These are phyloP conservation scores for Carex scoparia DNA, from an alignment of 176 grass and related monocot species.

Conservation along the genomic window DNA sequence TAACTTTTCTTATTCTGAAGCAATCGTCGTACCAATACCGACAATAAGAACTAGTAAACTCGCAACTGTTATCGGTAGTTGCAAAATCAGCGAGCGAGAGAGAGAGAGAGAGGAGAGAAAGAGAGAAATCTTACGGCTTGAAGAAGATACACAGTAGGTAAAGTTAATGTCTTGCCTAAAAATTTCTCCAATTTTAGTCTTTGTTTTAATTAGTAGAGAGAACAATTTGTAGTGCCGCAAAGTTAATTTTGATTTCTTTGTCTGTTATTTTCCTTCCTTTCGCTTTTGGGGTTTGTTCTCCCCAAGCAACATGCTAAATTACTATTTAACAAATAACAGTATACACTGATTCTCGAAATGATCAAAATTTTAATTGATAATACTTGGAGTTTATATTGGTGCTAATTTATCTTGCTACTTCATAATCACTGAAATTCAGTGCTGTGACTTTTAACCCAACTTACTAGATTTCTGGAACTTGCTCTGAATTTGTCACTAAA, in stretches of 20 bases:
- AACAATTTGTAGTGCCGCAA: not conserved
- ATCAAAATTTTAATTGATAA: not conserved
- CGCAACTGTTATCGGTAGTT: not conserved
- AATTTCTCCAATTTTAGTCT: not conserved
- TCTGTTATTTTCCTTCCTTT: not conserved
- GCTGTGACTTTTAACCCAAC: not conserved
- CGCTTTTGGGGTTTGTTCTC: not conserved
- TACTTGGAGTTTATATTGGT: no score
- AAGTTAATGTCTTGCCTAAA: not conserved
- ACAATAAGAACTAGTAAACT: not conserved
- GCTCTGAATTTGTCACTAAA: not conserved
- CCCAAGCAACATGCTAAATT: not conserved
- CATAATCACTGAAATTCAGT: slow-evolving; percentile 5
- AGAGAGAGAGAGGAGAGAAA: not conserved
- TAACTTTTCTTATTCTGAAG: not conserved
- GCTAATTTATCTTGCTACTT: not conserved
- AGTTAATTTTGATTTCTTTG: not conserved
- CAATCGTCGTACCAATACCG: not conserved
- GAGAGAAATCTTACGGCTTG: not conserved
- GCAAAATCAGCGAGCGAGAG: not conserved
- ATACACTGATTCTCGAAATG: not conserved
- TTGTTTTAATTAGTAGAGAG: not conserved
- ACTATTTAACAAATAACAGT: not conserved
- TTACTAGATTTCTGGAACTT: not conserved
- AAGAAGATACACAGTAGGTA: slow-evolving; percentile 16